Base-by-base conservation (phyloP, 148 eudicot species). In the Camellia lanceoleosa region DNA sequence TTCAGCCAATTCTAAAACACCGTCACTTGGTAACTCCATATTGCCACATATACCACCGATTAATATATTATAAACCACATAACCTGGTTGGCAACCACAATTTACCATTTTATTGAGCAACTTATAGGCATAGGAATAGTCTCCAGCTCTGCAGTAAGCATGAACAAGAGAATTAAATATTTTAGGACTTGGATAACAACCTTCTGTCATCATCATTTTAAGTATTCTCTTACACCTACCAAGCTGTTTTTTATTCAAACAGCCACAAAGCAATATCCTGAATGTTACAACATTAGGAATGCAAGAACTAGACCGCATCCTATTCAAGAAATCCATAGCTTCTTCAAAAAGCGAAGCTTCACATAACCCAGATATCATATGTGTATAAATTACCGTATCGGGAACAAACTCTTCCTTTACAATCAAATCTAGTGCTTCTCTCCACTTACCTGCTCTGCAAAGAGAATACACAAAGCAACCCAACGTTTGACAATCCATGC, bases 321-420 rank as follows among this genome's bases (percentile, higher is more conserved):
- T 89, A 71, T 83, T 82, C 88, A 96, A 86, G 16, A 96, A 58
- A 79, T 92, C 94, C 93, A 96, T 92, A 81, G 99, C 98, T 83
- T 90, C 98, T 83, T 92, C 93, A 88, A 93, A 96, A 84, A 93
- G 87, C 1, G 95, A 96, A 87, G 90, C 98, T 79, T 96, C 97
- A 81, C 98, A 93, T 81, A 96, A 87, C 56, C 99, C 99, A 49
- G 90, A 88, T 79, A 96, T 94, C 98, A 96, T 92, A n/a, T 84
- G 81, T 0, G 97, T 96, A 63, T 92, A 96, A 58, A 94, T 84
- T 42, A 87, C 85, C 3, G 99, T 89, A 87, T 93, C 94, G 4
- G 94, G 92, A 23, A 81, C 85, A 88, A 90, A 80, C n/a, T 87
- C 94, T 83, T 93, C 99, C 89, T 84, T 88, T 73, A 89, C 92